Percentiles rank a stretch among this genome's conserved stretches.
phyloP scores from a whole-genome alignment of 805 yeast genomes.

The Hanseniaspora thailandica region DNA sequence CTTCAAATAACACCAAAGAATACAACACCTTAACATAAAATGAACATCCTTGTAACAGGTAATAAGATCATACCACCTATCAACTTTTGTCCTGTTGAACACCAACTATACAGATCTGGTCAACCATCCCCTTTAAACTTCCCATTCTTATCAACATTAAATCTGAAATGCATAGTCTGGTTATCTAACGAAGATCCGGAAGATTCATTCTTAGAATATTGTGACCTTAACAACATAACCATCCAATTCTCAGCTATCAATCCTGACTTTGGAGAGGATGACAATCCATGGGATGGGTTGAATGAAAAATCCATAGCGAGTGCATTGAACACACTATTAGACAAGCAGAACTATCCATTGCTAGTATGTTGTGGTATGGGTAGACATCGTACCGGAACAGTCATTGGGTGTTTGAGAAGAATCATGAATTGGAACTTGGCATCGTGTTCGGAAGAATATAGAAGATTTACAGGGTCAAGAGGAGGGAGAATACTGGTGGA shows the following conservation, averaged over 20 bases:
- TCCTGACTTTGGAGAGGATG: conserved; percentile 57
- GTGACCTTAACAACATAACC: conserved; percentile 56
- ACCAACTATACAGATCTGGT: conserved; percentile 75
- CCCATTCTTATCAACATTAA: conserved; percentile 63
- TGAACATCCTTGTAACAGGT: conserved; percentile 32
- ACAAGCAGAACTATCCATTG: conserved; percentile 67
- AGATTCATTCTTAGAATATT: conserved; percentile 73
- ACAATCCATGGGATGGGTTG: conserved; percentile 92
- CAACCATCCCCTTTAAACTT: conserved; percentile 92
- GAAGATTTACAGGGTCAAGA: conserved; percentile 83
- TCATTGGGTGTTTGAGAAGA: conserved; percentile 82
- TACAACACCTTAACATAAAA: not conserved
- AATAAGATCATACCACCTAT: conserved; percentile 79
- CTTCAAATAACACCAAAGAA: not conserved
- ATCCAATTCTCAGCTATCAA: conserved; percentile 74
- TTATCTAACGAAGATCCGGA: conserved; percentile 91
- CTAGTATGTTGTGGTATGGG: conserved; percentile 98
- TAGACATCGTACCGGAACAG: conserved; percentile 92
- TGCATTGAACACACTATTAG: conserved; percentile 65
- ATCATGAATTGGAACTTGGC: conserved; percentile 98
- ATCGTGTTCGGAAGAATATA: conserved; percentile 79
- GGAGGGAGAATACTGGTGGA: conserved; percentile 92
- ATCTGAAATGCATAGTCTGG: conserved; percentile 78
- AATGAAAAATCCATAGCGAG: conserved; percentile 69
- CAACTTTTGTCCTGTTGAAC: conserved; percentile 90